Evolutionary conservation across 2,329 filamentous ascomycete species (phyloP).

Genomic region (Claviceps spartinae): DNA sequence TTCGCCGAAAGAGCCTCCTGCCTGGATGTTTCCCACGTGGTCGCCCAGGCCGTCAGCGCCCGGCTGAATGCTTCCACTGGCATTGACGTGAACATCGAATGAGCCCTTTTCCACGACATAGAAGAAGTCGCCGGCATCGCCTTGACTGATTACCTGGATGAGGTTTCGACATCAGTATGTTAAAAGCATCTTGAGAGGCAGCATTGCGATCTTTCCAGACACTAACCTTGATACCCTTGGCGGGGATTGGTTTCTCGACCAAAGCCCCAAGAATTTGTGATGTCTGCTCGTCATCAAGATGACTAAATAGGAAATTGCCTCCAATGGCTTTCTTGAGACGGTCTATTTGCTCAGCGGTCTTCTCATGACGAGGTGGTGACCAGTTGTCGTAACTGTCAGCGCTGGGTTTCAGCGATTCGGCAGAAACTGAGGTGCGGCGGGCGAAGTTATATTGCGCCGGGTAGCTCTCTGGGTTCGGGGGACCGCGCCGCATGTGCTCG

Average conservation of each 20-base stretch:
- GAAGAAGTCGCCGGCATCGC: constrained; percentile 93
- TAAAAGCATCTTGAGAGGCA: not conserved
- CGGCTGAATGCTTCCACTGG: constrained; percentile 60
- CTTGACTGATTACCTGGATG: constrained; percentile 80
- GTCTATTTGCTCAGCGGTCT: constrained; percentile 65
- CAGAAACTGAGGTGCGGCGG: constrained; percentile 89
- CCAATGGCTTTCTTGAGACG: constrained; percentile 72
- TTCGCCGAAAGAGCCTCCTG: constrained; percentile 91
- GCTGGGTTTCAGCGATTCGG: constrained; percentile 86
- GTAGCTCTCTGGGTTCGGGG: constrained; percentile 53
- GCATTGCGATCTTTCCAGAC: no score
- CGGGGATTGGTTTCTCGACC: constrained; percentile 88
- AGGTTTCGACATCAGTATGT: constrained; percentile 12
- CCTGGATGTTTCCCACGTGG: constrained; percentile 68
- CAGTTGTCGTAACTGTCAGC: constrained; percentile 77
- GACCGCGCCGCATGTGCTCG: constrained; percentile 30
- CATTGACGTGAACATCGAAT: constrained; percentile 86
- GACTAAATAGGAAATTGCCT: constrained; percentile 85
- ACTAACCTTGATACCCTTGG: constrained; percentile 62
- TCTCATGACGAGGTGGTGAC: constrained; percentile 74
- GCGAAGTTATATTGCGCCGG: constrained; percentile 89
- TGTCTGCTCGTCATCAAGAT: constrained; percentile 88
- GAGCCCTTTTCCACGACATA: constrained; percentile 87
- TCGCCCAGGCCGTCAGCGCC: constrained; percentile 71
- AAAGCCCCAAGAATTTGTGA: constrained; percentile 77